Conservation (phyloP, 257 asterid species). For the Solanum etuberosum region DNA sequence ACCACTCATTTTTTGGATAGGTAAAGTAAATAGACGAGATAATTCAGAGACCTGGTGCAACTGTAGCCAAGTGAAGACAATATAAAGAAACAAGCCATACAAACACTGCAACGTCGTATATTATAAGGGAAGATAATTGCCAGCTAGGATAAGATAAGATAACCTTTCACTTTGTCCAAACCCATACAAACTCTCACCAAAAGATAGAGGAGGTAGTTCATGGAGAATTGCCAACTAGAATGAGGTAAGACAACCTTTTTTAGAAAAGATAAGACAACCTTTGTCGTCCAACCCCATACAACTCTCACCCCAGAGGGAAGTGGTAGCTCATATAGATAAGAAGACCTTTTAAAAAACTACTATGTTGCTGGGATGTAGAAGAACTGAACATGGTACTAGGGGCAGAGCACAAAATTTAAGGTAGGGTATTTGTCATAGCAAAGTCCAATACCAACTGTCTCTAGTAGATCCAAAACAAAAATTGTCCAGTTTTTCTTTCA, state of each 20-base stretch:
- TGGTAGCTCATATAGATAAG: background rate
- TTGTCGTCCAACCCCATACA: background rate
- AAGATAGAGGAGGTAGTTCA: background rate
- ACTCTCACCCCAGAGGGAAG: background rate
- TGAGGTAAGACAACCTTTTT: background rate
- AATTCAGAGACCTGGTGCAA: background rate
- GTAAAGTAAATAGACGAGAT: background rate
- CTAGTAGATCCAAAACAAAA: background rate
- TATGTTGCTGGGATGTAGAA: background rate
- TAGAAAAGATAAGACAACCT: background rate
- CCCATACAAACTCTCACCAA: background rate
- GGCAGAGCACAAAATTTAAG: too few species aligned
- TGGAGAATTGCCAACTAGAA: background rate
- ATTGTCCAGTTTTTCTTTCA: background rate
- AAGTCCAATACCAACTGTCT: background rate
- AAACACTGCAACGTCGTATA: background rate
- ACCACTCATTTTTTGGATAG: background rate
- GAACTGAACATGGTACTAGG: background rate
- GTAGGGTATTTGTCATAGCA: background rate
- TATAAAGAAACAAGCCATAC: background rate
- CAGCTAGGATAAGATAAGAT: background rate
- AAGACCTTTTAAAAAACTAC: background rate
- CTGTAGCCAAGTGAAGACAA: background rate
- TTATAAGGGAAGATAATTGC: background rate
- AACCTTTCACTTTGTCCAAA: background rate